These are phyloP conservation scores for Metschnikowia lochheadii DNA, from an alignment of 805 yeast genomes.

Conservation along the genomic window DNA sequence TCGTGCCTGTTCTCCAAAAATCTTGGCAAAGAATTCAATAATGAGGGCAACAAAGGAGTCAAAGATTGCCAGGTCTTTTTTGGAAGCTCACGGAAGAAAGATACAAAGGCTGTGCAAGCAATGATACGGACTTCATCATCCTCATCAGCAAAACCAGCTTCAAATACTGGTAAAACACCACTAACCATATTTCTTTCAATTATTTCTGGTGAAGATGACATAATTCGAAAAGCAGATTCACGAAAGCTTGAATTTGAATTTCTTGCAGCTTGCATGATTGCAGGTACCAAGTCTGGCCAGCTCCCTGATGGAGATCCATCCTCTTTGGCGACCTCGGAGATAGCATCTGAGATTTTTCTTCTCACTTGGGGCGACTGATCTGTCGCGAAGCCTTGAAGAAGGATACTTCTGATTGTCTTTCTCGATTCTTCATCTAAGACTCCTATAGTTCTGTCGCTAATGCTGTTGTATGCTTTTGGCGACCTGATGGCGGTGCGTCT, in stretches of 20 bases:
- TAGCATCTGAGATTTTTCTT: conserved; percentile 90
- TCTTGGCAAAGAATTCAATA: conserved; percentile 83
- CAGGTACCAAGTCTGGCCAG: conserved; percentile 80
- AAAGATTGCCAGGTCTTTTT: conserved; percentile 73
- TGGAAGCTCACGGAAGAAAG: conserved; percentile 79
- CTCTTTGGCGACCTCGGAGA: conserved; percentile 81
- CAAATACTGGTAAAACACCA: conserved; percentile 65
- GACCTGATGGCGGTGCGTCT: conserved; percentile 80
- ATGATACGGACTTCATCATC: conserved; percentile 84
- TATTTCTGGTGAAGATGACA: conserved; percentile 78
- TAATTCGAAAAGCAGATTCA: conserved; percentile 87
- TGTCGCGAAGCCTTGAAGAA: conserved; percentile 69
- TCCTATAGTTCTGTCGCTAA: conserved; percentile 77
- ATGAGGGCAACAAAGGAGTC: conserved; percentile 74
- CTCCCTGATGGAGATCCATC: conserved; percentile 46
- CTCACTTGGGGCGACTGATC: conserved; percentile 73
- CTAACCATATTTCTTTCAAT: conserved; percentile 56
- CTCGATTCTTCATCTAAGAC: conserved; percentile 56
- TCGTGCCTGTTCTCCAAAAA: conserved; percentile 77
- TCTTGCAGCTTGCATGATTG: conserved; percentile 63
- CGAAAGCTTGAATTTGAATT: conserved; percentile 60
- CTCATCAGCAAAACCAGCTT: conserved; percentile 73
- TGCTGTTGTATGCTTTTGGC: conserved; percentile 61
- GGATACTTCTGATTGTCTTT: conserved; percentile 56
- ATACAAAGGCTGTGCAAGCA: conserved; percentile 88